These are phyloP conservation scores for Colletotrichum sojae DNA, from an alignment of 2,329 filamentous ascomycete genomes.

Conservation along the genomic window DNA sequence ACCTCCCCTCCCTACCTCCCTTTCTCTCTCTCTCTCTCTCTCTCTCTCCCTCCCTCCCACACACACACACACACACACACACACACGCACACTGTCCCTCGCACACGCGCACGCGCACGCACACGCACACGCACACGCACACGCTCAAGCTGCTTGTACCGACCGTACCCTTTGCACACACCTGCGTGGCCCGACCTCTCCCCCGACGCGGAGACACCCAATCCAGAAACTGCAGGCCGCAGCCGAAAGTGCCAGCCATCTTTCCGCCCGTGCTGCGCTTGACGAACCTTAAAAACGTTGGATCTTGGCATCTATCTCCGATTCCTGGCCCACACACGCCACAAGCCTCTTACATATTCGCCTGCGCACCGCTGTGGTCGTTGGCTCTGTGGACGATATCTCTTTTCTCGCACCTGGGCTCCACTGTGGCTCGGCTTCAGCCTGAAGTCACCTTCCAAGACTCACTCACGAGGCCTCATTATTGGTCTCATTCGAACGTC, in stretches of 20 bases:
- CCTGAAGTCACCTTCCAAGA: neutral
- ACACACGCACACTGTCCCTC: neutral
- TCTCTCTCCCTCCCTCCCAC: neutral
- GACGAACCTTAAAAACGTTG: constrained; percentile 37
- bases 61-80: neutral
- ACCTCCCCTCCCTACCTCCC: neutral
- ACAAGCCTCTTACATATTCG: constrained; percentile 23
- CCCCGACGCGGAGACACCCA: constrained; percentile 4
- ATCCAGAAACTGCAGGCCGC: constrained; percentile 11
- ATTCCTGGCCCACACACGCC: constrained; percentile 34
- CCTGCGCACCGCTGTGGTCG: neutral
- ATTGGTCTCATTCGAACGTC: too few relatives aligned
- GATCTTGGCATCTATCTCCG: constrained; percentile 14
- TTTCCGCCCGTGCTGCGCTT: constrained; percentile 28
- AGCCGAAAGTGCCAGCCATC: constrained; percentile 1
- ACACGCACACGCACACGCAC: neutral
- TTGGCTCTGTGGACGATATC: neutral
- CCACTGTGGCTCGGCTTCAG: neutral
- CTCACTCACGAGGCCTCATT: too few relatives aligned
- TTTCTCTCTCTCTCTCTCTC: neutral
- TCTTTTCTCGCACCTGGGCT: neutral
- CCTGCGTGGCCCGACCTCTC: neutral
- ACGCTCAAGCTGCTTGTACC: neutral
- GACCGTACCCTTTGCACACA: neutral
- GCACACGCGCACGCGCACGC: neutral